Conservation (phyloP, 1,139 yeast species). For the Kurtzmaniella quercitrusa region DNA sequence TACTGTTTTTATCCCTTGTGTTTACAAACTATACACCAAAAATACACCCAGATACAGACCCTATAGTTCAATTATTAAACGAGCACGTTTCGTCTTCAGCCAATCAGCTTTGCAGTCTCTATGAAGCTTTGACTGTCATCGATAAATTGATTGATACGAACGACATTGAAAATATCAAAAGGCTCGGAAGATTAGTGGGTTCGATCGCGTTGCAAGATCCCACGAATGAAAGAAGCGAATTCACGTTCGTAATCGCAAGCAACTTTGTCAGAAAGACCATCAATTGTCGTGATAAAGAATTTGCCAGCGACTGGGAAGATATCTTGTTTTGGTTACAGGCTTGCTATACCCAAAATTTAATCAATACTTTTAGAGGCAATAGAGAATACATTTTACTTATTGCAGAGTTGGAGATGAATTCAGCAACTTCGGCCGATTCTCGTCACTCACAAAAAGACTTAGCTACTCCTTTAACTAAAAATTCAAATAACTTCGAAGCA, state of each 20-base stretch:
- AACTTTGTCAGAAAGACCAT: constrained; percentile 16
- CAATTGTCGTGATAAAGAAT: constrained; percentile 12
- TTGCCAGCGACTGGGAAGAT: constrained; percentile 31
- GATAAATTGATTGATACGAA: background rate
- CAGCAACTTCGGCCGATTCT: too few relatives aligned
- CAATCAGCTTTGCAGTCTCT: background rate
- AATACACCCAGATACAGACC: too few relatives aligned
- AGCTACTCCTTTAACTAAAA: constrained; percentile 10
- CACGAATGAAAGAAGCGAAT: constrained; percentile 30
- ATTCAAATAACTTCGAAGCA: background rate
- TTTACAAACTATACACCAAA: too few relatives aligned
- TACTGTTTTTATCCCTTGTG: too few relatives aligned
- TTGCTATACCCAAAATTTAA: constrained; percentile 26
- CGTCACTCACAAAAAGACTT: background rate
- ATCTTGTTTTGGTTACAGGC: constrained; percentile 29
- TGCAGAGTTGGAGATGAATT: background rate
- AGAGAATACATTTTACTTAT: background rate
- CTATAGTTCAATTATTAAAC: background rate
- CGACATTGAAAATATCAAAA: background rate
- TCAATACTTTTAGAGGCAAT: constrained; percentile 9
- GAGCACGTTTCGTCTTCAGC: background rate
- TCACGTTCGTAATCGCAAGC: constrained; percentile 25
- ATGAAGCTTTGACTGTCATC: background rate
- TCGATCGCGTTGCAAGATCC: background rate
- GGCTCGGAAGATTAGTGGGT: background rate